phyloP scores from a whole-genome alignment of 192 early-diverging fungal genomes.

The Coemansia sp. region DNA sequence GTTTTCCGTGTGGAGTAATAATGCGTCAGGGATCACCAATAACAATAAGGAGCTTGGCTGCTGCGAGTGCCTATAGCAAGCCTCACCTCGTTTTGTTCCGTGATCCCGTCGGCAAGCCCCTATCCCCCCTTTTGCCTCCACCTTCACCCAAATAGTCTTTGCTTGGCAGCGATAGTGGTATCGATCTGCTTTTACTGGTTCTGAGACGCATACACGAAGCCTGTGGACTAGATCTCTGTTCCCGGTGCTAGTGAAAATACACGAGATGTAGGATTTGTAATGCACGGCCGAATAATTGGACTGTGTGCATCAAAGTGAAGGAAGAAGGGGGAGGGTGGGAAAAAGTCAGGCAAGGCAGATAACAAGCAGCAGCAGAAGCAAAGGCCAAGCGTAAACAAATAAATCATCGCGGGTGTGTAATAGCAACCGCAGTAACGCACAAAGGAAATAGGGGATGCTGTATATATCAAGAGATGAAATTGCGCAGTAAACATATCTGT shows the following conservation, averaged over 20 bases:
- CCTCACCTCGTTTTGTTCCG: neutral
- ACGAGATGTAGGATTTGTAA: neutral
- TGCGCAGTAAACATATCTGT: slow-evolving; percentile 1
- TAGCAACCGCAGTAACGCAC: neutral
- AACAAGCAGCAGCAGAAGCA: neutral
- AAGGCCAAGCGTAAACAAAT: neutral
- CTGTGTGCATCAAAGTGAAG: neutral
- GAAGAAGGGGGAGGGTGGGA: neutral
- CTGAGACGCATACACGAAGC: slow-evolving; percentile 2
- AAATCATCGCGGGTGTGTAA: neutral
- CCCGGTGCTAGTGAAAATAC: too few species aligned
- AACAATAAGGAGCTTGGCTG: slow-evolving; percentile 7
- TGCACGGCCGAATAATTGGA: neutral
- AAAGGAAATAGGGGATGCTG: neutral
- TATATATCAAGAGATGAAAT: slow-evolving; percentile 2
- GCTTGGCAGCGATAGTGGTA: too few species aligned
- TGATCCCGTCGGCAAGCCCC: neutral
- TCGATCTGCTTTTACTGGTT: neutral
- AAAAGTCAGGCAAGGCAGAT: neutral
- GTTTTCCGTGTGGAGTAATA: slow-evolving; percentile 4
- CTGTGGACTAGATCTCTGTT: too few species aligned
- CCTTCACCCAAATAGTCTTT: too few species aligned
- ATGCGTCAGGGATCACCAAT: slow-evolving; percentile 8
- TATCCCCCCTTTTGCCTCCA: neutral
- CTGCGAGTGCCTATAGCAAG: neutral